Conservation (phyloP, 2,329 filamentous ascomycete genomes). For the Gnomoniopsis smithogilvyi region DNA sequence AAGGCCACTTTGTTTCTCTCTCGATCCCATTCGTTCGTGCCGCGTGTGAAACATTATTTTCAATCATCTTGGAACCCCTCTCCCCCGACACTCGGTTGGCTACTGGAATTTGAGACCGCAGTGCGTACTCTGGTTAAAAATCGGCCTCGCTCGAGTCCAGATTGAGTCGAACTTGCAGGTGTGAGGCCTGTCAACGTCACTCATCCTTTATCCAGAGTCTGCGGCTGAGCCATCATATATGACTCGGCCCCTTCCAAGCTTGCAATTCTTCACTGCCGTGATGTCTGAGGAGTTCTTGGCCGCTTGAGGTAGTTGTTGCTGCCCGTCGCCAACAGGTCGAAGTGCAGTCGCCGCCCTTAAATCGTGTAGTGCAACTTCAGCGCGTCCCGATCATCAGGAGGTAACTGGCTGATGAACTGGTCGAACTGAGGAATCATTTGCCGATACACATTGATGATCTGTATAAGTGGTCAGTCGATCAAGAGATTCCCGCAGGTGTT, state of each 20-base stretch:
- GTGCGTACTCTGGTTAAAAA: background rate
- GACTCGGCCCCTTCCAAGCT: background rate
- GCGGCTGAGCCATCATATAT: too few relatives aligned
- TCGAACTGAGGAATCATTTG: slow-evolving; percentile 58
- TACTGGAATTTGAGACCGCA: background rate
- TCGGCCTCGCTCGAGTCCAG: too few relatives aligned
- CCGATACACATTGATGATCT: slow-evolving; percentile 52
- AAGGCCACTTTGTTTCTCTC: background rate
- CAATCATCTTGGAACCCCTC: background rate
- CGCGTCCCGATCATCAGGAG: slow-evolving; percentile 45
- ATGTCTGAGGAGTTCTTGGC: background rate
- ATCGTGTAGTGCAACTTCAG: slow-evolving; percentile 44
- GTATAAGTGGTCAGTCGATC: background rate
- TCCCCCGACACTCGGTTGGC: background rate
- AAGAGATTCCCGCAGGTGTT: background rate
- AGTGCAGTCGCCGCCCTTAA: background rate
- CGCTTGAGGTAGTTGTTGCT: background rate
- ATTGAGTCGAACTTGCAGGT: too few relatives aligned
- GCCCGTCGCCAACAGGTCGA: background rate
- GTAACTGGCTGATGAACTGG: slow-evolving; percentile 51
- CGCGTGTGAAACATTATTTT: background rate
- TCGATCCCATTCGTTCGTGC: background rate
- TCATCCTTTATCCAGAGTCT: too few relatives aligned
- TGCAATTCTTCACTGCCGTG: background rate
- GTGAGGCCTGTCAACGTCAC: too few relatives aligned